Evolutionary conservation across 2,329 filamentous ascomycete genomes (phyloP).

Genomic region (Coleophoma eucalyptorum): DNA sequence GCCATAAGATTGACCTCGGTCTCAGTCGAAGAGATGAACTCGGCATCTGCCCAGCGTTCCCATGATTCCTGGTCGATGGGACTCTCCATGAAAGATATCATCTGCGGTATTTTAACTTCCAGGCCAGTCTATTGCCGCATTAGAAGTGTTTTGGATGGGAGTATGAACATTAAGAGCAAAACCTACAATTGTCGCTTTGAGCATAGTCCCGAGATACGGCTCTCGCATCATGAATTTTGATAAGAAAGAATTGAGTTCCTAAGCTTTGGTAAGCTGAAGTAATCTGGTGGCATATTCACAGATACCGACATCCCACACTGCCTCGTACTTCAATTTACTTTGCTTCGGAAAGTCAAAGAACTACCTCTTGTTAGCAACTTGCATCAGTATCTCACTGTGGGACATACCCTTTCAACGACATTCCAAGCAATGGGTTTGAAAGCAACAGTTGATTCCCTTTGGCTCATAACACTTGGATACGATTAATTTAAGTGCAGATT

Average conservation of each 20-base stretch:
- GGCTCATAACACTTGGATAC: conserved; percentile 14
- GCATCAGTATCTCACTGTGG: no score
- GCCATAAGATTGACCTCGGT: conserved; percentile 48
- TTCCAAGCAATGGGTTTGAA: conserved; percentile 14
- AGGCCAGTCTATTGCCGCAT: conserved; percentile 15
- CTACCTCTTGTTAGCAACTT: conserved; percentile 5
- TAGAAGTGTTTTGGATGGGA: background rate
- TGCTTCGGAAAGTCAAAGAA: conserved; percentile 23
- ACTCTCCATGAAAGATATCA: conserved; percentile 56
- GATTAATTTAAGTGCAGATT: conserved; percentile 3
- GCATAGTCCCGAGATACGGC: conserved; percentile 37
- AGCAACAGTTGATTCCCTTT: conserved; percentile 17
- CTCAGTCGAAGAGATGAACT: conserved; percentile 36
- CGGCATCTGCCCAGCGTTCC: conserved; percentile 50
- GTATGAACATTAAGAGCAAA: no score
- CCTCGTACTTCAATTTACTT: conserved; percentile 16
- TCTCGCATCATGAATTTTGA: conserved; percentile 39
- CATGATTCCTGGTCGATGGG: conserved; percentile 58
- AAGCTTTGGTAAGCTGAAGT: conserved; percentile 29
- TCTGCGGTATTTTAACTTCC: conserved; percentile 43
- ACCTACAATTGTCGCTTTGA: conserved; percentile 31
- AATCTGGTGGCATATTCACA: no score
- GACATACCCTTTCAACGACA: conserved; percentile 14
- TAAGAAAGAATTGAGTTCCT: conserved; percentile 27
- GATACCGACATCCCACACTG: conserved; percentile 18